phyloP scores from a whole-genome alignment of 2,329 filamentous ascomycete species.

The Fusarium coffeatum region DNA sequence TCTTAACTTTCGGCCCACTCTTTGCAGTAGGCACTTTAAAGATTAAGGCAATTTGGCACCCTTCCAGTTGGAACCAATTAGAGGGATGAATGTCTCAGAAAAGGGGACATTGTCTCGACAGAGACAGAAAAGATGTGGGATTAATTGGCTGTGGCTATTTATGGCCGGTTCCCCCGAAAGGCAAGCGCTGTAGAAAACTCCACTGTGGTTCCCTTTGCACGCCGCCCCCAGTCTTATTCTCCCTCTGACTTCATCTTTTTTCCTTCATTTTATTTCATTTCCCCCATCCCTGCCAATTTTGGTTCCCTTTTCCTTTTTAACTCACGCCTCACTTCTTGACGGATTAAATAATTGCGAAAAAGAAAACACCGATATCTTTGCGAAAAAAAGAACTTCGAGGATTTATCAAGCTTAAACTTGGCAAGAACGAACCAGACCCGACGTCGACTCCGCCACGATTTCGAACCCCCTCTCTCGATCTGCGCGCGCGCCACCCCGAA shows the following conservation, averaged over 20 bases:
- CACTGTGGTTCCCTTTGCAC: background rate
- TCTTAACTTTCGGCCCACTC: background rate
- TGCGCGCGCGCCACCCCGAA: background rate
- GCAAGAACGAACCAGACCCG: background rate
- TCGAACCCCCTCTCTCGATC: background rate
- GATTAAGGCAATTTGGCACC: conserved; percentile 18
- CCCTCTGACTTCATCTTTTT: conserved; percentile 12
- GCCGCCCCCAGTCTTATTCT: background rate
- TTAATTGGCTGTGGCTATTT: background rate
- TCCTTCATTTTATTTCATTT: background rate
- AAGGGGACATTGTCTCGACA: conserved; percentile 12
- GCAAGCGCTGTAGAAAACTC: conserved; percentile 12
- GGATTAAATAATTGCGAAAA: background rate
- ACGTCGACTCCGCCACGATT: background rate
- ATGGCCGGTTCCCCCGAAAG: background rate
- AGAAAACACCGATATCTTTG: background rate
- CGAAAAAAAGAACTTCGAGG: background rate
- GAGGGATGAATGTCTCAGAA: conserved; percentile 2
- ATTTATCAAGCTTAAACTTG: background rate
- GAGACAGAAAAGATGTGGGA: background rate
- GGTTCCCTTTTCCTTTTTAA: background rate
- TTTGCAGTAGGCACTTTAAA: background rate
- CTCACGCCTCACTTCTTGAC: background rate
- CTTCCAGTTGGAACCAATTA: conserved; percentile 22
- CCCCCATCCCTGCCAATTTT: background rate